phyloP scores from a whole-genome alignment of 257 asterid genomes.

The Anisodus acutangulus region DNA sequence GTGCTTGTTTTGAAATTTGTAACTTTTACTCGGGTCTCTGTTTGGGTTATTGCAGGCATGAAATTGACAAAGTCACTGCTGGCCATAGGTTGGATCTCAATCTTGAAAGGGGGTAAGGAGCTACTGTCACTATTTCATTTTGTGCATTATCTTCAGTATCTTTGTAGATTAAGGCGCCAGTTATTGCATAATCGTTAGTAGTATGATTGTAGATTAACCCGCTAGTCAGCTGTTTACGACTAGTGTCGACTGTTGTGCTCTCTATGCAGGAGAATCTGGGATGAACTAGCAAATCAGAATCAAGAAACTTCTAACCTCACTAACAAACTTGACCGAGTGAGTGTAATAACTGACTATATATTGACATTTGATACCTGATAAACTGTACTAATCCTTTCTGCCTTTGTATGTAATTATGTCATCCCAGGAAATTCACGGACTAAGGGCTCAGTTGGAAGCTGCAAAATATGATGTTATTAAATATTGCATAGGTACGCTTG shows the following conservation, averaged over 20 bases:
- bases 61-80: constrained; percentile 91
- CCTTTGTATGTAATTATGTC: constrained; percentile 8
- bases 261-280: constrained; percentile 84
- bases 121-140: constrained; percentile 13
- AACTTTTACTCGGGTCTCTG: not conserved
- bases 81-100: constrained; percentile 95
- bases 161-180: not conserved
- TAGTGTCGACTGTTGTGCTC: not conserved
- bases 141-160: constrained; percentile 20
- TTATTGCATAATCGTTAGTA: not conserved
- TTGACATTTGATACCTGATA: not conserved
- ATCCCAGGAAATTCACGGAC: constrained; percentile 78
- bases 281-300: constrained; percentile 79
- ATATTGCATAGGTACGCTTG: constrained; percentile 91
- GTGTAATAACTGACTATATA: constrained; percentile 30
- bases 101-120: constrained; percentile 84
- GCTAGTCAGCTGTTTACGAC: not conserved
- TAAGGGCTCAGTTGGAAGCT: constrained; percentile 88
- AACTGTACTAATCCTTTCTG: not conserved
- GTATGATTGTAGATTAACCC: not conserved
- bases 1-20: constrained; percentile 21
- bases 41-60: constrained; percentile 65
- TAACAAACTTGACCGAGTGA: constrained; percentile 88
- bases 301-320: constrained; percentile 89
- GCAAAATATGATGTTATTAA: constrained; percentile 93